Base-by-base conservation (phyloP, 345 rosid genomes). In the Arabidopsis thaliana region DNA sequence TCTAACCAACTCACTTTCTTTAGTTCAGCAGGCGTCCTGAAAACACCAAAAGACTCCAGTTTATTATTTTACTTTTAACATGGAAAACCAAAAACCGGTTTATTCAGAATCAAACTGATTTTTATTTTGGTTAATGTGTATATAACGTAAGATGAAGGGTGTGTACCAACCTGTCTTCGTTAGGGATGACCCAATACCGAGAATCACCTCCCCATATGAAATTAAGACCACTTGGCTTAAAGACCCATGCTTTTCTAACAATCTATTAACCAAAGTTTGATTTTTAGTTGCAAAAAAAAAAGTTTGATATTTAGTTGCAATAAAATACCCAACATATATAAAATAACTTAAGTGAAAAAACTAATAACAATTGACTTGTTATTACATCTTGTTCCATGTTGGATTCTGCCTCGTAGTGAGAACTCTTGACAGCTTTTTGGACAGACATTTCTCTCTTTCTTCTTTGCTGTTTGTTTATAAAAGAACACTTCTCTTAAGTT, bases 1-100 rank as follows among this genome's bases (percentile, higher is more conserved):
- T 87, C 91, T 14, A 89, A 83, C 95, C 97, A 91, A 14, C 78
- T 80, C 16, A 84, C 89, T 65, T 76, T 88, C 60, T 67, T 40
- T 65, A 91, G 72, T 73, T 91, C 86, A 6, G 82, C 87, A 6
- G 83, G 81, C 8, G 72, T 72, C 73, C 81, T 77, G 30, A 30
- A 64, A 62, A 37, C 76, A 63, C 14, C 14, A 55, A 9, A 50
- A 28, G 4, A 28, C 4, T 3, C 20, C 41, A 12, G 2, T 0
- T 65, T n/a, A n/a, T n/a, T n/a, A n/a, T 46, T 20, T n/a, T 50
- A 48, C 32, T 65, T 46, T 20, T n/a, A 61, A 49, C 41, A 37
- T n/a, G 24, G 5, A 10, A 51, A 67, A 36, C 50, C 33, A 23
- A 56, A 42, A 13, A 23, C 6, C 62, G 10, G 55, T 67, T 46